Base-by-base conservation (phyloP, 495 filamentous ascomycete genomes). In the Letharia columbiana region DNA sequence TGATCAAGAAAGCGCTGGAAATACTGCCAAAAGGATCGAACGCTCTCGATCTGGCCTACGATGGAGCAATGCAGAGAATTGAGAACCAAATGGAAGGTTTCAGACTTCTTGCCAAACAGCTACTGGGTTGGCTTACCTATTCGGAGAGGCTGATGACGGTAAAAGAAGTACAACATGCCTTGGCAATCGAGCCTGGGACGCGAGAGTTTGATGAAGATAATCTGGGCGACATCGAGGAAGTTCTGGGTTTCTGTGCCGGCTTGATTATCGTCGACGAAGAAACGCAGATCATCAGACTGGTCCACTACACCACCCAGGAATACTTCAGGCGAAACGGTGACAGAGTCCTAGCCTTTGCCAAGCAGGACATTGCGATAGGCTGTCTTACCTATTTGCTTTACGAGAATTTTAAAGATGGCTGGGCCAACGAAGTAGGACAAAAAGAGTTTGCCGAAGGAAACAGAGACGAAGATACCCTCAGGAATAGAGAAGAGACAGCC, bases 241-340 rank as follows among this genome's bases (percentile, higher is more conserved):
- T 83, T 5, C 37, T 79, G 2, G 41, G 40, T 11, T 10, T 62
- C 70, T 84, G 81, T 70, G 77, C 73, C 37, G 81, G 83, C 3
- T 68, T 86, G 11, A 76, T 84, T 6, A 76, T 71, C 1, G 62
- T 82, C n/a, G 59, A 54, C 4, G 7, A 6, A 4, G 40, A 61
- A 44, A 28, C 2, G 1, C n/a, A 17, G 2, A 13, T 11, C 23
- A 31, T 61, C 9, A 42, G 59, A 23, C 59, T 61, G 20, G 42
- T 61, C 40, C 39, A 61, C 59, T 61, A 42, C 17, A 61, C 59
- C 15, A 61, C 59, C 18, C 39, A 42, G 11, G 60, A 61, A 0
- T 61, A 45, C 23, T 20, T 61, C 8, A 33, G 20, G 10, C 13
- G 23, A 18, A 41, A 61, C 17, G 60, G 60, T 12, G 60, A 45